Conservation (phyloP, 495 filamentous ascomycete species). For the Diplogelasinospora grovesii region DNA sequence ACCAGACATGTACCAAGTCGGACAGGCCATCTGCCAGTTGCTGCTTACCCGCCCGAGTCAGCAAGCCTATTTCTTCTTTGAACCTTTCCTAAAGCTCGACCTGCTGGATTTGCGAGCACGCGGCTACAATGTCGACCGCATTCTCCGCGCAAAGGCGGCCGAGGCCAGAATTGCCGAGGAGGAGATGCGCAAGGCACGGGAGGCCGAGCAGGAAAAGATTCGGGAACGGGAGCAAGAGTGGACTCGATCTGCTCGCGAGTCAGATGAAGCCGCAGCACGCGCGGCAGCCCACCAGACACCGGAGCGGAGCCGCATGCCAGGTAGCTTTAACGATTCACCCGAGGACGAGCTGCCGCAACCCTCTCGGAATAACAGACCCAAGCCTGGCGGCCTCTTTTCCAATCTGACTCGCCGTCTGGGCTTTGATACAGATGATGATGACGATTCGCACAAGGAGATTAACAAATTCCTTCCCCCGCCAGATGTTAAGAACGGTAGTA, state of each 20-base stretch:
- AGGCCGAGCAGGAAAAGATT: constrained; percentile 63
- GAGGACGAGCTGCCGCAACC: constrained; percentile 30
- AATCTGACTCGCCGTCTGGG: constrained; percentile 59
- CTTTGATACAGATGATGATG: constrained; percentile 42
- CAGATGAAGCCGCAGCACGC: constrained; percentile 28
- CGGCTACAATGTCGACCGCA: constrained; percentile 92
- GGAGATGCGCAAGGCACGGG: constrained; percentile 65
- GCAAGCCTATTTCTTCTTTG: constrained; percentile 76
- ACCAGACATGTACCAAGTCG: constrained; percentile 83
- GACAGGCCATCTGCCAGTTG: constrained; percentile 68
- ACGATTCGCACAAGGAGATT: constrained; percentile 33
- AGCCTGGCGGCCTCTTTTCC: constrained; percentile 48
- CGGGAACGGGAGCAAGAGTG: constrained; percentile 53
- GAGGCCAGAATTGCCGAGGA: constrained; percentile 82
- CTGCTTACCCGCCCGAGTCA: constrained; percentile 78
- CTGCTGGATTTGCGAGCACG: constrained; percentile 68
- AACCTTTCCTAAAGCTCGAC: constrained; percentile 73
- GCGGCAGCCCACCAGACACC: constrained; percentile 26
- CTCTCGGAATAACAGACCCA: constrained; percentile 14
- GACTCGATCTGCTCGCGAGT: constrained; percentile 36
- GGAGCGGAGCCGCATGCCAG: constrained; percentile 21
- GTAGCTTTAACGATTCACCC: constrained; percentile 55
- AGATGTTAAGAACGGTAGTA: neutral
- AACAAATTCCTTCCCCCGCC: constrained; percentile 31
- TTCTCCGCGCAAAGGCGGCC: constrained; percentile 73